These are phyloP conservation scores for Ottelia alismoides DNA, from an alignment of 106 monocot genomes.

Conservation along the genomic window DNA sequence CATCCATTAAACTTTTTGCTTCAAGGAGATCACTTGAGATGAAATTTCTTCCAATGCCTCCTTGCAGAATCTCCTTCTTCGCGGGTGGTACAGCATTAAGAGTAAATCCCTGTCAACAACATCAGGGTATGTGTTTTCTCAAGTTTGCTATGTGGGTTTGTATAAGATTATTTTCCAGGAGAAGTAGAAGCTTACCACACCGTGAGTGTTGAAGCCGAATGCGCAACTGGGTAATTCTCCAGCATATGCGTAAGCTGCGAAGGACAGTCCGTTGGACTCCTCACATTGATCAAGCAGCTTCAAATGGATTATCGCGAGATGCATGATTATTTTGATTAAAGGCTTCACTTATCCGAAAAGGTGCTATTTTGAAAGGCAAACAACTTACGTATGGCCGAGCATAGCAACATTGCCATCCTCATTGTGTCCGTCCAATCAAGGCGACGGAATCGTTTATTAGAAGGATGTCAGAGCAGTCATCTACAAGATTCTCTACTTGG, in stretches of 20 bases:
- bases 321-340: too few relatives aligned
- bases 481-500: not conserved
- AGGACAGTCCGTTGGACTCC: constrained; percentile 31
- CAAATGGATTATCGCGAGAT: too few relatives aligned
- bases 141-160: not conserved
- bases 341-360: too few relatives aligned
- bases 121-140: not conserved
- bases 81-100: constrained; percentile 61
- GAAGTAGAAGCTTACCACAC: constrained; percentile 29
- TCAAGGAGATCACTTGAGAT: constrained; percentile 71
- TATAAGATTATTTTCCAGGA: too few relatives aligned
- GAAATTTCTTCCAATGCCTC: constrained; percentile 62
- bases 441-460: constrained; percentile 48
- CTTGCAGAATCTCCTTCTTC: constrained; percentile 31
- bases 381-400: constrained; percentile 70
- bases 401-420: constrained; percentile 77
- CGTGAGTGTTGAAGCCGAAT: constrained; percentile 74
- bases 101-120: constrained; percentile 64
- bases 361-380: too few relatives aligned
- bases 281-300: constrained; percentile 59
- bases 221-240: constrained; percentile 89
- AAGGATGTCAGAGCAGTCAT: constrained; percentile 66
- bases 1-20: constrained; percentile 48
- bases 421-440: constrained; percentile 64
- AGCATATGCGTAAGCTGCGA: constrained; percentile 89